Evolutionary conservation across 2,329 filamentous ascomycete genomes (phyloP).

Genomic region (Alternaria sp.): DNA sequence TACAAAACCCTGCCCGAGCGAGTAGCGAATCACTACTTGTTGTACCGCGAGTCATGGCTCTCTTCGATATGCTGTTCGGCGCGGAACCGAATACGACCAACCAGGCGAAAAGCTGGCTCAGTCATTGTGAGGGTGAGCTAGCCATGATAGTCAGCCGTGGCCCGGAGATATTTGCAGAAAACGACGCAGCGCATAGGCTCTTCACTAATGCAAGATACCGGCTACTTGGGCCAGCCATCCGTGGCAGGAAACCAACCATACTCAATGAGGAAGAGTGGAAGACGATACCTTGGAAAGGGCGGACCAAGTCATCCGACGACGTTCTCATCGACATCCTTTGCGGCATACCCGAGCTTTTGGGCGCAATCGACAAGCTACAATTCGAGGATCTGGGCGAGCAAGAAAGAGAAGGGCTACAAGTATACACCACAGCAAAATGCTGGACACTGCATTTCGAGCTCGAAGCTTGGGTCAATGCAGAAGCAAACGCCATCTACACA

Average conservation of each 20-base stretch:
- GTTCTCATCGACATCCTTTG: constrained; percentile 43
- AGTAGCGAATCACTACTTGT: constrained; percentile 34
- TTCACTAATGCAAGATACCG: constrained; percentile 31
- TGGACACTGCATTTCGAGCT: constrained; percentile 30
- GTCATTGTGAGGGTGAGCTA: constrained; percentile 36
- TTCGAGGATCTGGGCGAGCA: neutral
- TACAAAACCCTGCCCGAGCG: constrained; percentile 20
- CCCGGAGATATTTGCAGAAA: constrained; percentile 22
- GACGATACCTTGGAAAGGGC: constrained; percentile 43
- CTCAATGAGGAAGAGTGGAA: constrained; percentile 44
- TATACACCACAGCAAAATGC: constrained; percentile 19
- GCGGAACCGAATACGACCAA: constrained; percentile 21
- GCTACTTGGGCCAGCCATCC: constrained; percentile 38
- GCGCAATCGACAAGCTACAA: constrained; percentile 32
- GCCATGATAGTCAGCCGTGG: constrained; percentile 29
- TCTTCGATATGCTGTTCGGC: constrained; percentile 41
- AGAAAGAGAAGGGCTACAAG: constrained; percentile 8
- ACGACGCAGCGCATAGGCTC: constrained; percentile 24
- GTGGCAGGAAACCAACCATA: constrained; percentile 42
- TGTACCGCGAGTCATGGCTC: constrained; percentile 29
- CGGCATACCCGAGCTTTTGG: constrained; percentile 39
- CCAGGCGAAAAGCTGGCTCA: constrained; percentile 38
- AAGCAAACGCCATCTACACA: constrained; percentile 18
- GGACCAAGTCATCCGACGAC: constrained; percentile 43
- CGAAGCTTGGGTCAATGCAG: constrained; percentile 18